Evolutionary conservation across 768 basidiomycete genomes (phyloP).

Genomic region (Chalciporus chontae): DNA sequence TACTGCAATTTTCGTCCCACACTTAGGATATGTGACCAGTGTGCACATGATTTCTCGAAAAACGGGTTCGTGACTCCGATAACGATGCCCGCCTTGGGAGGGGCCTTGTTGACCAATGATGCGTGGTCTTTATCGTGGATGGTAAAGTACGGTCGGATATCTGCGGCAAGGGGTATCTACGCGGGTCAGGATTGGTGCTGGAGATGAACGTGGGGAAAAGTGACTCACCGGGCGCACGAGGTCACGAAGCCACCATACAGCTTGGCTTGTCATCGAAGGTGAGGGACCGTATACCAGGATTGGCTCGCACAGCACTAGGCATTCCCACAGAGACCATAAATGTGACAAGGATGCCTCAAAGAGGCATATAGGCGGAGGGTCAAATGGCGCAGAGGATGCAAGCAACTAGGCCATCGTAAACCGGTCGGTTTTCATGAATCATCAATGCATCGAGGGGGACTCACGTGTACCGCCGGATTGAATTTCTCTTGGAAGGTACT

Average conservation of each 20-base stretch:
- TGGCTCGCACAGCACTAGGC: slow-evolving; percentile 86
- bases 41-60: slow-evolving; percentile 71
- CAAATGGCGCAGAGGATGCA: slow-evolving; percentile 57
- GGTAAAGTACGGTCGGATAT: slow-evolving; percentile 93
- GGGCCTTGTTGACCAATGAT: slow-evolving; percentile 72
- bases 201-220: background rate
- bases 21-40: slow-evolving; percentile 85
- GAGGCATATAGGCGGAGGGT: slow-evolving; percentile 53
- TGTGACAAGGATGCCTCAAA: slow-evolving; percentile 65
- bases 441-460: background rate
- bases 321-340: slow-evolving; percentile 91
- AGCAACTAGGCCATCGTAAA: slow-evolving; percentile 50
- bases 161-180: slow-evolving; percentile 79
- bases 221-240: slow-evolving; percentile 72
- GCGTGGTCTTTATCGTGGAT: slow-evolving; percentile 89
- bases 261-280: slow-evolving; percentile 80
- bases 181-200: background rate
- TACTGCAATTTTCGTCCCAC: slow-evolving; percentile 52
- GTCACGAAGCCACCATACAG: slow-evolving; percentile 90
- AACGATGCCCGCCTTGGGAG: slow-evolving; percentile 73
- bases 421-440: background rate
- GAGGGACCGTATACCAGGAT: slow-evolving; percentile 78
- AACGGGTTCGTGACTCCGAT: slow-evolving; percentile 89
- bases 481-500: slow-evolving; percentile 49
- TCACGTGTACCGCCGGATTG: slow-evolving; percentile 50